A percentile compares a stretch with the other conserved stretches of the same genome.
phyloP scores from a whole-genome alignment of 352 stramenopile genomes.

The Pythium oligandrum region DNA sequence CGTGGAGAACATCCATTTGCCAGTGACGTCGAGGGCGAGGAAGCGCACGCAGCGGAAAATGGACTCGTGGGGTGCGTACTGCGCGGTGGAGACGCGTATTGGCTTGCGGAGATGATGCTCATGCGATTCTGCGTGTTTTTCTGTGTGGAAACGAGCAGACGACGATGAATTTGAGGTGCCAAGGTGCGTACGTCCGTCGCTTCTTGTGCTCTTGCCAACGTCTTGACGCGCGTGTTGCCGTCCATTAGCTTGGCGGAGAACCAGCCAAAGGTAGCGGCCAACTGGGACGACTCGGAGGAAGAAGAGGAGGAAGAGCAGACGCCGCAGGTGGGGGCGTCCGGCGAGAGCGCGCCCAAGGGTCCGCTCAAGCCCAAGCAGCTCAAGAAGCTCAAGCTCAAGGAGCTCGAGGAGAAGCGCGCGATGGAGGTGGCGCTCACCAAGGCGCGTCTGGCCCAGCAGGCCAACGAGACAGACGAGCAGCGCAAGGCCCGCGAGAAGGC shows the following conservation, averaged over 20 bases:
- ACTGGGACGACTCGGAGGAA: conserved; percentile 81
- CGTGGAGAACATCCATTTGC: conserved; percentile 1
- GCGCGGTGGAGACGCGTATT: too few relatives aligned
- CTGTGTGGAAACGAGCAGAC: conserved; percentile 25
- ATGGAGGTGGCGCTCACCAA: conserved; percentile 73
- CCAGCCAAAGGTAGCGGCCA: conserved; percentile 38
- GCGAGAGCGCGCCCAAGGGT: conserved; percentile 34
- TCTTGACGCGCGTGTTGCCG: background rate
- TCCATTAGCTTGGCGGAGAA: conserved; percentile 23
- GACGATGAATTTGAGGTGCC: conserved; percentile 85
- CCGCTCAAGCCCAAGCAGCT: conserved; percentile 79
- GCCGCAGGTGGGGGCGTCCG: conserved; percentile 8
- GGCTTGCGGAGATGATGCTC: too few relatives aligned
- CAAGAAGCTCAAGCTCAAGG: conserved; percentile 87
- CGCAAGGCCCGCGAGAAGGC: conserved; percentile 52
- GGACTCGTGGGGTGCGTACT: conserved; percentile 72
- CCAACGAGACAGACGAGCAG: conserved; percentile 57
- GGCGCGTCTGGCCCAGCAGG: conserved; percentile 63
- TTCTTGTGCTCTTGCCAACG: background rate
- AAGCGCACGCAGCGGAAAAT: conserved; percentile 25
- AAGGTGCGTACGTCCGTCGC: conserved; percentile 19
- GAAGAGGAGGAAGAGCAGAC: conserved; percentile 40
- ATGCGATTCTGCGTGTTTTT: background rate
- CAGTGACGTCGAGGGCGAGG: conserved; percentile 10
- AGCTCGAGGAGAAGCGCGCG: conserved; percentile 80